Conservation (phyloP, 371 early-diverging fungal species). For the Encephalitozoon intestinalis region DNA sequence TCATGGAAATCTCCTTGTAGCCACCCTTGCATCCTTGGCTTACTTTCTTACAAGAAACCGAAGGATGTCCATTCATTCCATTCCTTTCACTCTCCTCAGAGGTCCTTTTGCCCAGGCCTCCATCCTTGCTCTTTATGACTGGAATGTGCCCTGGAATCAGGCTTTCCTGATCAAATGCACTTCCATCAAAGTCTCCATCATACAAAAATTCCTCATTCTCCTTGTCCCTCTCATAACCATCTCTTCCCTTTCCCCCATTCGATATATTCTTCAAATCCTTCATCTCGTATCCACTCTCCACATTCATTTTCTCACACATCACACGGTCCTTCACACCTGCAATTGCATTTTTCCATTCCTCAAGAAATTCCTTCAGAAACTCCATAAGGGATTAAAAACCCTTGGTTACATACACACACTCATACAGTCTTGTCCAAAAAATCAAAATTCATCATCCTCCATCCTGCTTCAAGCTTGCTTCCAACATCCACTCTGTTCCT, state of each 20-base stretch:
- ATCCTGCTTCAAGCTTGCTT: background rate
- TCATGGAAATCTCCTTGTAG: background rate
- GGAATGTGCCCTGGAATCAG: background rate
- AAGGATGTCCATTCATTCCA: background rate
- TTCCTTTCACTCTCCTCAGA: background rate
- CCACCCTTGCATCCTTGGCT: background rate
- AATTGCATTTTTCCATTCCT: background rate
- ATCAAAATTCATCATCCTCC: conserved; percentile 9
- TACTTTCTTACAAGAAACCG: background rate
- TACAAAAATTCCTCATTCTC: background rate
- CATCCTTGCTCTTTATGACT: background rate
- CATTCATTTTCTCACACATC: background rate
- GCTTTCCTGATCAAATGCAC: background rate
- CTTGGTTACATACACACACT: background rate
- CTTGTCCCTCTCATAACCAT: background rate
- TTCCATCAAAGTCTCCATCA: background rate
- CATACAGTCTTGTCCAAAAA: background rate
- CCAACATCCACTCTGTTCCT: conserved; percentile 7
- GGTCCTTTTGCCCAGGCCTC: background rate
- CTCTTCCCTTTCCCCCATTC: background rate
- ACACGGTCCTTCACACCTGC: background rate
- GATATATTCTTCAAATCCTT: background rate
- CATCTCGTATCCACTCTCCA: no score
- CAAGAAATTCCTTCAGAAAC: background rate
- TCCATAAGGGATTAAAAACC: conserved; percentile 15